Percentiles rank a stretch among this genome's conserved stretches.
Conservation (phyloP, 257 asterid species). For the Petunia secreta region DNA sequence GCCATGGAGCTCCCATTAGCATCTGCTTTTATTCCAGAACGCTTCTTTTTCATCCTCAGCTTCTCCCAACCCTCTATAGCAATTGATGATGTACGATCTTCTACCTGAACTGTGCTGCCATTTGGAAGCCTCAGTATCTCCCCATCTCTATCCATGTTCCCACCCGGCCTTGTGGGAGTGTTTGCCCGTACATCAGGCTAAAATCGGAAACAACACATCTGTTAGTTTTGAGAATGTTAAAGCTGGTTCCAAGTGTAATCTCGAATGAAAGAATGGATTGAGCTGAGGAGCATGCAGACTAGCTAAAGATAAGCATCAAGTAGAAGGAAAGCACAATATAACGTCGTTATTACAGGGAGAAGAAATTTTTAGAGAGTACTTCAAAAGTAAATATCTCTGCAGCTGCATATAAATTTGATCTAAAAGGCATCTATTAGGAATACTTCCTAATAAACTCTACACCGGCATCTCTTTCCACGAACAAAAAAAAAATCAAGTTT, state of each 20-base stretch:
- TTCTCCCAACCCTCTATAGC: conserved; percentile 91
- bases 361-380: neutral
- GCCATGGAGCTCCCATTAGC: conserved; percentile 47
- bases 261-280: neutral
- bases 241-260: neutral
- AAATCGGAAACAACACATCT: conserved; percentile 32
- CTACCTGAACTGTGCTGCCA: conserved; percentile 58
- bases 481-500: neutral
- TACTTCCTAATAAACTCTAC: neutral
- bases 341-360: neutral
- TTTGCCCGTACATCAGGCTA: conserved; percentile 69
- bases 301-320: conserved; percentile 6
- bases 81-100: conserved; percentile 60
- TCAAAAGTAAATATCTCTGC: conserved; percentile 18
- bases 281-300: conserved; percentile 19
- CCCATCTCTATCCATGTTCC: conserved; percentile 66
- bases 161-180: conserved; percentile 62
- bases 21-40: conserved; percentile 84
- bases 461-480: conserved; percentile 1
- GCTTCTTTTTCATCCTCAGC: conserved; percentile 89
- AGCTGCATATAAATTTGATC: conserved; percentile 13
- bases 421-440: conserved; percentile 7
- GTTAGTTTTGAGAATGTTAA: conserved; percentile 38
- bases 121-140: conserved; percentile 63
- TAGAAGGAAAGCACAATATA: conserved; percentile 15